Base-by-base conservation (phyloP, 495 filamentous ascomycete genomes). In the Penicillium riverlandense region DNA sequence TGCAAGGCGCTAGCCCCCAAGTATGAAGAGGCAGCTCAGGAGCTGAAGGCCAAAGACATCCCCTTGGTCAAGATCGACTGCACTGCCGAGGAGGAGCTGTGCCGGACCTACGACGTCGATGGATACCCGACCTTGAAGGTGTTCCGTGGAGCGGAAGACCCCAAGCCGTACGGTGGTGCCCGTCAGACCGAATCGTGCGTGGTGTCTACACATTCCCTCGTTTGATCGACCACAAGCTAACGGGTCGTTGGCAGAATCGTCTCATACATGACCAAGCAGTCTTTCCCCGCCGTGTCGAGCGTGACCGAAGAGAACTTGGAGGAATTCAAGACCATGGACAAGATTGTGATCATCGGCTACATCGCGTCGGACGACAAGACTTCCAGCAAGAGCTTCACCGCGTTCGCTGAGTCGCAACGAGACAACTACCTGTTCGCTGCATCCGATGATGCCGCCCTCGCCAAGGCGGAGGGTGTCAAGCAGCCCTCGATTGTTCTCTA, bases 231-330 rank as follows among this genome's bases (percentile, higher is more conserved):
- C 27, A 8, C 3, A 10, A 13, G 42, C 63, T 77, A 53, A 75
- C 43, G n/a, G 1, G 14, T 37, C 35, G 30, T 40, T 37, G 33
- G 13, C 41, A 92, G 87, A 37, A 95, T 98, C 66, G 83, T 94
- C 33, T 98, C 92, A 16, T 97, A 96, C 75, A 99, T 99, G 92
- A 85, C 85, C 62, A 99, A 99, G 77, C 94, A 99, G 73, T 85
- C 86, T 13, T 81, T 99, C 43, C 92, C 92, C 29, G 87, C 92
- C 40, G 90, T 99, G 42, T 95, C 91, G 2, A 61, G 75, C 36
- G 71, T 97, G 36, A 83, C 75, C 54, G 78, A 81, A 52, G 86
- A 92, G 40, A 87, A 82, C 43, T 70, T 96, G 22, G 86, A 89
- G 57, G 90, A 95, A 43, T 95, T 97, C 80, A 97, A 97, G 85